Base-by-base conservation (phyloP, 306 rosid genomes). In the Amphicarpaea edgeworthii region DNA sequence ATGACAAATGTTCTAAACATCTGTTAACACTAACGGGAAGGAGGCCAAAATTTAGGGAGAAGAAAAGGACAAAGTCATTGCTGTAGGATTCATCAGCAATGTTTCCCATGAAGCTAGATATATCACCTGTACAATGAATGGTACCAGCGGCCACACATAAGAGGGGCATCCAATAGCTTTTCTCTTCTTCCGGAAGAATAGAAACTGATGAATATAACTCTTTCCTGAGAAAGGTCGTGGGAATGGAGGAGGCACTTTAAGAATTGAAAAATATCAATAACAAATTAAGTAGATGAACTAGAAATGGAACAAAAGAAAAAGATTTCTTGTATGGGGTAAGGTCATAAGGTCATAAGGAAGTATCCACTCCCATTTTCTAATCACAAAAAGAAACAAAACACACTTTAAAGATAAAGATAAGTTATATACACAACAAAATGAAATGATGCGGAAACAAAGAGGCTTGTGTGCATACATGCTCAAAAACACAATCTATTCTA, bases 211-310 rank as follows among this genome's bases (percentile, higher is more conserved):
- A 14, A 79, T 79, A 79, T 72, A 90, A 85, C 98, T 94, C 88
- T 81, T 85, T 90, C 96, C 96, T 74, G 96, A 94, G 81, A 90
- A 82, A 78, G 88, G 96, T 77, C 93, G 97, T 63, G 98, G 98
- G 77, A 91, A 78, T 74, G 95, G 95, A 86, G 93, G 89, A 78
- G 98, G 97, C 91, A 91, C 98, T 94, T 77, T 83, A 84, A 91
- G 88, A 91, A 87, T 82, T 70, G 84, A 83, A 85, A 80, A 67
- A 80, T 69, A 83, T 55, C 58, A 81, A 77, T 77, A 67, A 64
- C 58, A 82, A 66, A 28, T 64, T 38, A 77, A 80, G 83, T 21
- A 82, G 37, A 73, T 41, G 37, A 76, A 53, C 70, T 53, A 54
- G 30, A 24, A 23, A 54, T 20, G 28, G 79, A 68, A 34, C 23